Conservation (phyloP, 1,284 basidiomycete genomes). For the Puccinia hordei region DNA sequence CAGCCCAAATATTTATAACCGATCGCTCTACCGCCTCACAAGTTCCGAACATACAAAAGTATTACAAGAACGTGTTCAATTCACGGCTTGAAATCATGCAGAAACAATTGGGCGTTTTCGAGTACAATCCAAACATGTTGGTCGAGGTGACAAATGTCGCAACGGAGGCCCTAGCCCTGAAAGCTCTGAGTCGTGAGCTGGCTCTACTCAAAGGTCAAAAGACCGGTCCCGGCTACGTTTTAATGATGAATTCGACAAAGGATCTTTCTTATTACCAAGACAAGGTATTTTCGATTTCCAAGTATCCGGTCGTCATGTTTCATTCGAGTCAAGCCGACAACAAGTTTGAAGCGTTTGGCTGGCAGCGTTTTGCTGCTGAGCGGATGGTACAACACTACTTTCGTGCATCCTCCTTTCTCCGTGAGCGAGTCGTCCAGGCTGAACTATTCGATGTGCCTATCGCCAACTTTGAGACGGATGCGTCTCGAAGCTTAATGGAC, state of each 20-base stretch:
- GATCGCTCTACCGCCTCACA: slow-evolving; percentile 84
- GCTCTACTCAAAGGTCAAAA: slow-evolving; percentile 67
- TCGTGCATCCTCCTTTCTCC: slow-evolving; percentile 75
- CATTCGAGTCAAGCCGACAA: slow-evolving; percentile 74
- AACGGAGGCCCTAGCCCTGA: slow-evolving; percentile 76
- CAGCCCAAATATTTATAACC: slow-evolving; percentile 71
- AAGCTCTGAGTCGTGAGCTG: slow-evolving; percentile 85
- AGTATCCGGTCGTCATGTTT: slow-evolving; percentile 87
- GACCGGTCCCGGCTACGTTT: slow-evolving; percentile 68
- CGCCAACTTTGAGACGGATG: slow-evolving; percentile 81
- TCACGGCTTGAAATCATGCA: slow-evolving; percentile 59
- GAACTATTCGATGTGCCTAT: slow-evolving; percentile 85
- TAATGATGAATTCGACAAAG: slow-evolving; percentile 84
- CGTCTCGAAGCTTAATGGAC: slow-evolving; percentile 82
- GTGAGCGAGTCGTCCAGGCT: slow-evolving; percentile 77
- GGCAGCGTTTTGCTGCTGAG: slow-evolving; percentile 65
- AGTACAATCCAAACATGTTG: slow-evolving; percentile 72
- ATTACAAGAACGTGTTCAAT: slow-evolving; percentile 70
- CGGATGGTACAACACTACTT: slow-evolving; percentile 84
- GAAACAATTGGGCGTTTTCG: slow-evolving; percentile 62
- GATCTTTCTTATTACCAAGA: slow-evolving; percentile 82
- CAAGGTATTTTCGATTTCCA: slow-evolving; percentile 71
- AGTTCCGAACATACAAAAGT: slow-evolving; percentile 73
- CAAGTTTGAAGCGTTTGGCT: slow-evolving; percentile 73
- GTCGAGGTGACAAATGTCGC: slow-evolving; percentile 76